A percentile compares a stretch with the other conserved stretches of the same genome.
phyloP scores from a whole-genome alignment of 768 basidiomycete genomes.

The Neoboletus brunneissimus region DNA sequence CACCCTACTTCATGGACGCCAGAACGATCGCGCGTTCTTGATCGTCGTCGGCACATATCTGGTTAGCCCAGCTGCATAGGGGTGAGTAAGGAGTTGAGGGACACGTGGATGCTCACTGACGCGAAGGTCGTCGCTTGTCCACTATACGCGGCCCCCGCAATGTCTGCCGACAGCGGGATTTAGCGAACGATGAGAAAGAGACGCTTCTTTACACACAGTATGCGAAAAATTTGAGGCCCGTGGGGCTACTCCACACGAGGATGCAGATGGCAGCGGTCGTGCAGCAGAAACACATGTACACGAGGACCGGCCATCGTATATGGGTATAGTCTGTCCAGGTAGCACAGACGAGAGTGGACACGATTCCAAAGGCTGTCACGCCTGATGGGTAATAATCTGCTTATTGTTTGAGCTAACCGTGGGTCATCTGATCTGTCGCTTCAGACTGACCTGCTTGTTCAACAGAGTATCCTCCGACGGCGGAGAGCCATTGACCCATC shows the following conservation, averaged over 20 bases:
- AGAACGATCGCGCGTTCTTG: conserved; percentile 68
- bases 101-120: conserved; percentile 33
- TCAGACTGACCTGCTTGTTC: conserved; percentile 51
- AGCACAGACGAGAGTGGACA: conserved; percentile 59
- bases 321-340: conserved; percentile 59
- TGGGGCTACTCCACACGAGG: conserved; percentile 59
- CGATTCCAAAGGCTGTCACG: conserved; percentile 61
- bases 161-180: conserved; percentile 32
- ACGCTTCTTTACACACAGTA: conserved; percentile 48
- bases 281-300: conserved; percentile 58
- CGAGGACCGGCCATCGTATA: conserved; percentile 60
- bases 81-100: background rate
- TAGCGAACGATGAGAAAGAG: background rate
- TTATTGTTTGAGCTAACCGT: conserved; percentile 9
- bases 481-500: conserved; percentile 71
- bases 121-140: conserved; percentile 78
- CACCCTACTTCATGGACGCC: conserved; percentile 67
- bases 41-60: conserved; percentile 67
- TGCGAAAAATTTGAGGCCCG: conserved; percentile 68
- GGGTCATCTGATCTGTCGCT: background rate
- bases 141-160: conserved; percentile 65
- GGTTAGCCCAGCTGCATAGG: conserved; percentile 67
- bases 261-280: conserved; percentile 56
- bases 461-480: conserved; percentile 58
- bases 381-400: conserved; percentile 60